Evolutionary conservation across 371 early-diverging fungal genomes (phyloP).

Genomic region (Lichtheimia corymbifera): DNA sequence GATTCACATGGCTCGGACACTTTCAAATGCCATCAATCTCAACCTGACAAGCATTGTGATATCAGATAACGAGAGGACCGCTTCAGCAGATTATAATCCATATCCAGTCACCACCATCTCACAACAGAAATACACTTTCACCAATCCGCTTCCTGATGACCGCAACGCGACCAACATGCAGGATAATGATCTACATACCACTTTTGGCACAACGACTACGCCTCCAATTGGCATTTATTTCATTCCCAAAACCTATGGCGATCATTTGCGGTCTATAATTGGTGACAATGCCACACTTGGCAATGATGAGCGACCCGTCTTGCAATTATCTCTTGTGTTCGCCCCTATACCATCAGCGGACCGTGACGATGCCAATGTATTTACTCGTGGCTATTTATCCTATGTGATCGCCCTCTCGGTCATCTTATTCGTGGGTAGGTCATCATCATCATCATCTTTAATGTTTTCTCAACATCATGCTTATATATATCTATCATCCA

Average conservation of each 20-base stretch:
- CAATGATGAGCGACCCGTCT: not conserved
- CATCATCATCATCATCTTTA: not conserved
- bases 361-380: conserved; percentile 4
- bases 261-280: not conserved
- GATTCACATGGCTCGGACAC: conserved; percentile 16
- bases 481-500: not conserved
- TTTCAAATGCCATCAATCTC: conserved; percentile 24
- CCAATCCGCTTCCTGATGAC: conserved; percentile 16
- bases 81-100: not conserved
- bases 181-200: conserved; percentile 28
- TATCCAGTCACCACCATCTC: not conserved
- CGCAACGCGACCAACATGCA: conserved; percentile 32
- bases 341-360: not conserved
- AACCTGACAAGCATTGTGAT: conserved; percentile 28
- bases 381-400: conserved; percentile 33
- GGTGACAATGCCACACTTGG: not conserved
- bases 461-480: not conserved
- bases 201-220: not conserved
- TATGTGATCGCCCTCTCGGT: conserved; percentile 41
- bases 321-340: not conserved
- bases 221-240: conserved; percentile 32
- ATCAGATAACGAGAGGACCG: conserved; percentile 25
- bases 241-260: conserved; percentile 26
- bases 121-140: not conserved
- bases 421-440: conserved; percentile 40